Base-by-base conservation (phyloP, 2,329 filamentous ascomycete genomes). In the Arthrobotrys conoides region DNA sequence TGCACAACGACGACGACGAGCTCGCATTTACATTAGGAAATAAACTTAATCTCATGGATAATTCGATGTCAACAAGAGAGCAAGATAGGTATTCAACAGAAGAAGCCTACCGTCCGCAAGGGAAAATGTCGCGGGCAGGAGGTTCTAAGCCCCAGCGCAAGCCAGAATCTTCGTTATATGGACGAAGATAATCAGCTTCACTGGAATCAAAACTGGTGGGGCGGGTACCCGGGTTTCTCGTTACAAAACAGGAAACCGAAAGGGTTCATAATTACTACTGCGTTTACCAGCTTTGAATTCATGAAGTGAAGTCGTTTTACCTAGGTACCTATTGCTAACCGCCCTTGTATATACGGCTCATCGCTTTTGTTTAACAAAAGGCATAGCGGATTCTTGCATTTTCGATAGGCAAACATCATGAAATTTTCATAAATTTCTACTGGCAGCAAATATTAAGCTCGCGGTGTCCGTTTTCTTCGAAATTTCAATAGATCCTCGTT, bases 1-100 rank as follows among this genome's bases (percentile, higher is more conserved):
- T 78, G n/a, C 75, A 78, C 49, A 78, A 78, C 20, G 75, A 78
- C 20, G 75, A 78, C 16, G 75, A 78, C 5, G 75, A 78, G 49
- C 68, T 78, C 12, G 75, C 75, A 1, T 78, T 78, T 27, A 64
- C 75, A 30, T 30, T 78, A 12, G 64, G 68, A 9, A 78, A 51
- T 38, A 78, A 78, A 18, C 44, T 72, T 6, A 78, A 72, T 36
- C 63, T 78, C 33, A 78, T 78, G 63, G 75, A 78, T 41, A 46
- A 78, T 36, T 57, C 57, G 5, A 49, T n/a, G 44, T 72, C 75
- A 16, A 78, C 75, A 5, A 55, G 67, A 18, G 75, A 72, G 16
- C 67, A 68, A 9, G 75, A 72, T 51, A 16, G 22, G 8, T 49
- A 71, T 69, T 64, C 68, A 8, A 51, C 27, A 38, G 53, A 57